Conservation (phyloP, 345 rosid genomes). For the Eucalyptus caleyi region DNA sequence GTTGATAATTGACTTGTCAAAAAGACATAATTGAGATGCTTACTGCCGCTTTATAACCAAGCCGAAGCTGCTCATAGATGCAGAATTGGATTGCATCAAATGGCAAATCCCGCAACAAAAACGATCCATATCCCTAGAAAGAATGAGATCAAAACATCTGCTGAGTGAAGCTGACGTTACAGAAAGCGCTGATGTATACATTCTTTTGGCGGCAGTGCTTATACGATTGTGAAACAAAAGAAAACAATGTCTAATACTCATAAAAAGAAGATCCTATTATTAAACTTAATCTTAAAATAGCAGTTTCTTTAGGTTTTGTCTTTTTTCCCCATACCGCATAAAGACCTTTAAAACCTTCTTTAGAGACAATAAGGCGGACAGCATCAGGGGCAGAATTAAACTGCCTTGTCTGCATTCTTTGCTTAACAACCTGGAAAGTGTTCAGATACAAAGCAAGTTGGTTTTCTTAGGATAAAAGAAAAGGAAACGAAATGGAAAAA, state of each 20-base stretch:
- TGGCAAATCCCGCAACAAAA: conserved; percentile 81
- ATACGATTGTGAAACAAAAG: neutral
- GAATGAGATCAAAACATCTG: neutral
- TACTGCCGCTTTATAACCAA: conserved; percentile 80
- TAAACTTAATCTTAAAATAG: neutral
- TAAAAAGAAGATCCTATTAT: neutral
- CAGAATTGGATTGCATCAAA: conserved; percentile 98
- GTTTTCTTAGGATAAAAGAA: neutral
- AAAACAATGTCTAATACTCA: neutral
- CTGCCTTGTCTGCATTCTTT: conserved; percentile 94
- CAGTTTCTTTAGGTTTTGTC: neutral
- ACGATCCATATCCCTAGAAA: conserved; percentile 78
- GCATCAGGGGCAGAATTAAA: conserved; percentile 79
- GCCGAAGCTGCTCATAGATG: conserved; percentile 86
- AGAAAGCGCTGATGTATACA: neutral
- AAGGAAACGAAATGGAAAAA: neutral
- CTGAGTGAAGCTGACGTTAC: neutral
- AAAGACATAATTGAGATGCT: conserved; percentile 2
- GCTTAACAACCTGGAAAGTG: conserved; percentile 70
- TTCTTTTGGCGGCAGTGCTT: neutral
- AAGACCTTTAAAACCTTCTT: conserved; percentile 81
- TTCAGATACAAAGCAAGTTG: neutral
- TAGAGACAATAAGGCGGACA: conserved; percentile 59
- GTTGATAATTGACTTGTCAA: neutral
- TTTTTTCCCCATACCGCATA: conserved; percentile 52